Base-by-base conservation (phyloP, 2,329 filamentous ascomycete genomes). In the Colletotrichum sojae region DNA sequence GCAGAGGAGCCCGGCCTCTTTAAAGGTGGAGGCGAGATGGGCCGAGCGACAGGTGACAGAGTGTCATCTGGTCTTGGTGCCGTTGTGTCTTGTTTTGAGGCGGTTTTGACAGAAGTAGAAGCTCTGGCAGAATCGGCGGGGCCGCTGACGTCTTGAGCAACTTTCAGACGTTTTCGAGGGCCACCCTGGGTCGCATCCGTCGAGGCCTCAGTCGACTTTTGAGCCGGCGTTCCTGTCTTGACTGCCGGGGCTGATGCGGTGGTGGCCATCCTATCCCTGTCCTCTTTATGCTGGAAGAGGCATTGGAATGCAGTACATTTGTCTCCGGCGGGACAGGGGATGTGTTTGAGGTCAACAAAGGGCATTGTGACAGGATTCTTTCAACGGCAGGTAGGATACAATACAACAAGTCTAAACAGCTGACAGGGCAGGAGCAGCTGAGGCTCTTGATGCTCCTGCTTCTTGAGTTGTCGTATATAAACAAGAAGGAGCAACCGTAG, bases 281-380 rank as follows among this genome's bases (percentile, higher is more conserved):
- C 81, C 20, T 73, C 75, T 40, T 77, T 76, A 71, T 86, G 84
- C 31, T 83, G 82, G 72, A 87, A 87, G 46, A 87, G 80, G 72
- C 85, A 87, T 69, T 83, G 79, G 72, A 85, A 85, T 16, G 85
- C 84, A 9, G 81, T 84, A 73, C 85, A 87, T 2, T 69, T 77
- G 54, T 81, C 78, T 58, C 85, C 85, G 20, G 83, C 84, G 6
- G 85, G 85, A 71, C 85, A 87, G 10, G 84, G 83, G 55, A 87
- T 82, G 67, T 81, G 82, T 73, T 85, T 86, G 70, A 87, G 83
- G 54, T 66, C 61, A 27, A 70, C 63, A 31, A 73, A 67, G 43
- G 72, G 70, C 66, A 75, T 74, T 63, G 57, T 39, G 67, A 60
- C 36, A 25, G 25, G 52, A 67, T 20, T 39, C 57, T 66, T 52